Base-by-base conservation (phyloP, 352 stramenopile species). In the Detonula confervacea region DNA sequence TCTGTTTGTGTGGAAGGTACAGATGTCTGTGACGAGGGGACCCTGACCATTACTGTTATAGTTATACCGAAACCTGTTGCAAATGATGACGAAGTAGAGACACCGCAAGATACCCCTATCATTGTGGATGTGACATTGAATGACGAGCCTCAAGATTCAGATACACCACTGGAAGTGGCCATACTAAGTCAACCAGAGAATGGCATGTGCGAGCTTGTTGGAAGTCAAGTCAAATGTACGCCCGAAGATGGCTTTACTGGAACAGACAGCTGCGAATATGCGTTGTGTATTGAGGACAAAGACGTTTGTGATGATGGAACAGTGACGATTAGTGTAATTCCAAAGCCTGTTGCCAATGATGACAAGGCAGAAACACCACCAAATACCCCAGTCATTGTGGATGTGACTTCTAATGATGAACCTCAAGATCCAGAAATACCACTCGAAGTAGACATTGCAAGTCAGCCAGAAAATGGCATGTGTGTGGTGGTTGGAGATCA, bases 281-380 rank as follows among this genome's bases (percentile, higher is more conserved):
- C 39, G 16, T 9, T 49, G 16, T 49, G 39, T 49, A 1, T n/a
- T 4, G 39, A 49, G 39, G 39, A 18, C 11, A 49, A 49, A 42
- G 35, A 5, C 16, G 39, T 68, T 16, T 68, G 60, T 68, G 60
- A 68, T 68, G 60, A 68, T 30, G 60, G 60, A 11, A 68, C 60
- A 33, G 8, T 68, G 60, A n/a, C 12, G 16, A 16, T 49, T 4
- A n/a, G 18, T 2, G 11, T 49, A 9, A n/a, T 49, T 49, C 39
- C 39, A 3, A n/a, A 49, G 18, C 4, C 39, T n/a, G 39, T 49
- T 3, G 39, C 39, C 4, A 49, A 49, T 49, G 39, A 49, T 16
- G 39, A 49, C 39, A 16, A 49, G 39, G 39, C 39, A 49, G 39
- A 49, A 16, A 49, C 39, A 16, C 39, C 39, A 49, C 3, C 11